A percentile compares a stretch with the other conserved stretches of the same genome.
phyloP scores from a whole-genome alignment of 305 asterid genomes.

The Caryopteris hybrid region DNA sequence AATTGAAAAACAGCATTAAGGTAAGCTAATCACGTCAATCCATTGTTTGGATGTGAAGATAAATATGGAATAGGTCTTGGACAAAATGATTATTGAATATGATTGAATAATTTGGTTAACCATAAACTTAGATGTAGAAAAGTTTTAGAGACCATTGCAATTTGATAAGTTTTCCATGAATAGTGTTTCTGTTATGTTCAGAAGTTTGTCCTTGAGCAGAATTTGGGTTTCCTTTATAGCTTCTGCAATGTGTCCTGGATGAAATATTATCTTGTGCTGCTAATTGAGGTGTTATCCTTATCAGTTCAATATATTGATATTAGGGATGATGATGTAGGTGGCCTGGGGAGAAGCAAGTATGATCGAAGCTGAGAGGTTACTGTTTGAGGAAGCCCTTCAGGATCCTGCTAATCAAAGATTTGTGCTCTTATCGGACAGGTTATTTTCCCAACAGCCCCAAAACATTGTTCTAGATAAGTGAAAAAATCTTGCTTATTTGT shows the following conservation, averaged over 20 bases:
- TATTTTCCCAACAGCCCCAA: slow-evolving; percentile 6
- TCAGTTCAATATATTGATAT: slow-evolving; percentile 28
- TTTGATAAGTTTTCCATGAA: not conserved
- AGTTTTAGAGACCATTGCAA: not conserved
- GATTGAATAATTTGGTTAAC: slow-evolving; percentile 7
- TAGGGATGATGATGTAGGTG: slow-evolving; percentile 60
- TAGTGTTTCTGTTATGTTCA: not conserved
- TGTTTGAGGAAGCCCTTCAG: slow-evolving; percentile 74
- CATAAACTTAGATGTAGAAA: not conserved
- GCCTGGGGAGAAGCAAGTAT: slow-evolving; percentile 97
- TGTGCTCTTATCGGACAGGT: slow-evolving; percentile 97
- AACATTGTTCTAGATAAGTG: not conserved
- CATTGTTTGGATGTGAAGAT: slow-evolving; percentile 10
- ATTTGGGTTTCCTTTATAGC: not conserved
- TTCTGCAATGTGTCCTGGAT: not conserved
- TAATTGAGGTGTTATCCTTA: slow-evolving; percentile 8
- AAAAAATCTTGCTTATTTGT: slow-evolving; percentile 7
- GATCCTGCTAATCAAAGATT: slow-evolving; percentile 95
- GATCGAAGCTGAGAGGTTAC: slow-evolving; percentile 97
- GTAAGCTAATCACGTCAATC: slow-evolving; percentile 33
- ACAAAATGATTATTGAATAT: not conserved
- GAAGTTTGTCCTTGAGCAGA: slow-evolving; percentile 7
- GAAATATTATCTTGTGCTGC: slow-evolving; percentile 7
- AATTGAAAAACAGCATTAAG: slow-evolving; percentile 66
- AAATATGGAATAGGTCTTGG: not conserved